A percentile compares a stretch with the other conserved stretches of the same genome.
Evolutionary conservation across 306 rosid species (phyloP).

Genomic region (Prosopis cineraria): DNA sequence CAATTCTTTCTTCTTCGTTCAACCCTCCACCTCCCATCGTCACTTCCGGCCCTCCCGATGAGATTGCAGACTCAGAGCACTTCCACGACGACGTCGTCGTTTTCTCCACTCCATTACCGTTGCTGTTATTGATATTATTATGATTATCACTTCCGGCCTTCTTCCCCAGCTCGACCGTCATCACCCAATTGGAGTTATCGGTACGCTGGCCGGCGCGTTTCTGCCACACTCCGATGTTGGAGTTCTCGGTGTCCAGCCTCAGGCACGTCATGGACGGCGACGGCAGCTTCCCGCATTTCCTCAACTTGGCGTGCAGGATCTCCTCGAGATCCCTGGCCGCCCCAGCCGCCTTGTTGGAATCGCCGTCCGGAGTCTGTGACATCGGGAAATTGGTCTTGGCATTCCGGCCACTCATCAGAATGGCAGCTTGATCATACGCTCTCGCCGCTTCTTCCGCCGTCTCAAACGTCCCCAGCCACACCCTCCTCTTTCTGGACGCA

Average conservation of each 20-base stretch:
- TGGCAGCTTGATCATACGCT: constrained; percentile 97
- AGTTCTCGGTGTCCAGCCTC: too few species aligned
- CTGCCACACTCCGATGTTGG: constrained; percentile 83
- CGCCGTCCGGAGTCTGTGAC: constrained; percentile 43
- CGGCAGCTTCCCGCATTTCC: constrained; percentile 67
- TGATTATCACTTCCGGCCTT: too few species aligned
- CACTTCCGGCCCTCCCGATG: too few species aligned
- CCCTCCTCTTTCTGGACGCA: constrained; percentile 91
- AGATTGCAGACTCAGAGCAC: too few species aligned
- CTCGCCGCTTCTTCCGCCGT: constrained; percentile 97
- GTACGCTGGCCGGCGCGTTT: too few species aligned
- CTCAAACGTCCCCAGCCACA: constrained; percentile 98
- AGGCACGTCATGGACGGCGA: constrained; percentile 51
- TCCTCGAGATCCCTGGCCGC: constrained; percentile 59
- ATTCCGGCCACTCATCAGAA: constrained; percentile 88
- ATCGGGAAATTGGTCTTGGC: constrained; percentile 94
- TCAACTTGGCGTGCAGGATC: constrained; percentile 78
- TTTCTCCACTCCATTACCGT: too few species aligned
- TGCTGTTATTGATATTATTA: too few species aligned
- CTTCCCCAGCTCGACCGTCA: constrained; percentile 67
- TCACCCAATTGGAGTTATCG: constrained; percentile 60
- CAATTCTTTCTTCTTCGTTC: constrained; percentile 35
- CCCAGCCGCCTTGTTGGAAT: constrained; percentile 21
- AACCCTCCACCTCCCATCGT: too few species aligned
- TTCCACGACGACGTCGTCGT: too few species aligned